These are phyloP conservation scores for Hirschioporus abietinus DNA, from an alignment of 768 basidiomycete species.

Conservation along the genomic window DNA sequence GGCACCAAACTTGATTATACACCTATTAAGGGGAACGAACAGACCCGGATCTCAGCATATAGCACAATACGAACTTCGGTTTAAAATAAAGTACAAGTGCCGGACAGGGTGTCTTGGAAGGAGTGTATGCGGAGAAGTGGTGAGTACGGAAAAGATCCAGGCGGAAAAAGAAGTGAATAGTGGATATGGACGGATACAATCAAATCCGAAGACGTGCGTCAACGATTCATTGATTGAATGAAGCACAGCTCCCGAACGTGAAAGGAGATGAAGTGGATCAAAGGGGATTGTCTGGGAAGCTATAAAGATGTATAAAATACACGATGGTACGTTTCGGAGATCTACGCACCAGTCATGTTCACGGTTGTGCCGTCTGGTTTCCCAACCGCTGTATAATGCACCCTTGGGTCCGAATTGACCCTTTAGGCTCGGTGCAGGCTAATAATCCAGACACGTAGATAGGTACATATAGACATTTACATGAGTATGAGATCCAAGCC, in stretches of 20 bases:
- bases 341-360: constrained; percentile 72
- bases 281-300: background rate
- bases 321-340: background rate
- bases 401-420: constrained; percentile 98
- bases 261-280: background rate
- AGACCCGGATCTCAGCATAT: background rate
- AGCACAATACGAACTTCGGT: constrained; percentile 1
- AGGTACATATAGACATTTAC: background rate
- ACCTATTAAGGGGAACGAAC: constrained; percentile 43
- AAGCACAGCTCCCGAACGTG: background rate
- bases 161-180: background rate
- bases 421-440: constrained; percentile 86
- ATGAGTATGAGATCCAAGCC: background rate
- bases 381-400: constrained; percentile 94
- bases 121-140: background rate
- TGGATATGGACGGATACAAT: background rate
- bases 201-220: background rate
- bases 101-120: background rate
- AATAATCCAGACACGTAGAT: constrained; percentile 8
- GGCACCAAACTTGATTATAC: constrained; percentile 83
- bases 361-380: constrained; percentile 84
- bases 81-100: background rate
- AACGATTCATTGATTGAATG: background rate
- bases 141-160: background rate
- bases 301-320: background rate